Evolutionary conservation across 805 yeast species (phyloP), one percentile per base, ranked within the genome.

Genomic region (Saccharomycopsis olivae): DNA sequence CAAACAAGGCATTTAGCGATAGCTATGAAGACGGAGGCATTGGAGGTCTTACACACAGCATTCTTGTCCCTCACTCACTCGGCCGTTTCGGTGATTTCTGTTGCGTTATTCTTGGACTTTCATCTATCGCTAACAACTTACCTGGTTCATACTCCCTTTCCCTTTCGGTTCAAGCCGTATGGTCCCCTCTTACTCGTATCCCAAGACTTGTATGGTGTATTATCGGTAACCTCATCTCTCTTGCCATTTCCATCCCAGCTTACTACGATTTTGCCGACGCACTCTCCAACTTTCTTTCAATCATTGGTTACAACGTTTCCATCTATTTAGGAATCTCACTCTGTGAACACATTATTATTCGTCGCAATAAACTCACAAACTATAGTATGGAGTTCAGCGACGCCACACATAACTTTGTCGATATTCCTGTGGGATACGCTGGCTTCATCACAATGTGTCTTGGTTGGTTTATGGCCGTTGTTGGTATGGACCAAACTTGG

Each of bases 131-230:
- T 49, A 86, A 85, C 69, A 87, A 86, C 65, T 75, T 87, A 57
- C 96, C 96, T 59, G 87, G 86, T 66, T 78, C 86, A 78, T 88
- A 88, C 67, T 85, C 96, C 19, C 73, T 86, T 52, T 87, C 86
- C 27, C 68, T 88, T 54, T 78, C 88, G 47, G 86, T 86, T 25
- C 96, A 88, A 64, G 76, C 94, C 33, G 63, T 82, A 52, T 82
- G 89, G 82, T 73, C 81, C 39, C 73, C 73, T 48, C 71, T 87
- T 55, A 67, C 75, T 32, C 70, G 65, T 53, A 65, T 87, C 45
- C 96, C 96, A 54, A 75, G 96, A 68, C 70, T 80, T 37, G 49
- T 77, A 37, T 87, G 95, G 95, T 78, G 94, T 31, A 51, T 81
- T 37, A 57, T 67, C 38, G 94, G 88, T 53, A 81, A 84, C 60